These are phyloP conservation scores for Mycena epipterygia DNA, from an alignment of 768 basidiomycete genomes.

Conservation along the genomic window DNA sequence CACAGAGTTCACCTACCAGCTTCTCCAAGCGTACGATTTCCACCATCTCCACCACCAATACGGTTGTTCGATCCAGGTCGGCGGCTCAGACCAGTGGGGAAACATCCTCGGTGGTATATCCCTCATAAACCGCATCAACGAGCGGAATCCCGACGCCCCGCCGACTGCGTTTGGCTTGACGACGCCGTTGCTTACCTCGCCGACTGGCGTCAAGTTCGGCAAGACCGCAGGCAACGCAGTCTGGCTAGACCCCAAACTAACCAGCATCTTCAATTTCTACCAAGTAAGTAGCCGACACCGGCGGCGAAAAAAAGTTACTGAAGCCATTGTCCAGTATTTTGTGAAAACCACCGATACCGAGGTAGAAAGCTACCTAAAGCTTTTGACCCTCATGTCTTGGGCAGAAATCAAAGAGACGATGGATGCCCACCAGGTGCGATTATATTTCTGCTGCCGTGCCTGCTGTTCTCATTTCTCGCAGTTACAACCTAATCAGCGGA, in stretches of 20 bases:
- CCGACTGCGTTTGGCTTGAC: conserved; percentile 83
- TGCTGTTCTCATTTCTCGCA: conserved; percentile 31
- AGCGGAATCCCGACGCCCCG: conserved; percentile 18
- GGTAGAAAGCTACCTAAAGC: conserved; percentile 81
- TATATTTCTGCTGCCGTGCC: not conserved
- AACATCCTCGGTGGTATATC: conserved; percentile 96
- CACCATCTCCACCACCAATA: conserved; percentile 74
- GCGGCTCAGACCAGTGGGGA: conserved; percentile 99
- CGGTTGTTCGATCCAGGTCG: conserved; percentile 88
- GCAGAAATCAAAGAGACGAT: conserved; percentile 70
- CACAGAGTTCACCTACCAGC: conserved; percentile 97
- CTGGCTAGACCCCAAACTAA: conserved; percentile 85
- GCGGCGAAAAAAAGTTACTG: not conserved
- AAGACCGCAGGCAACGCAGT: conserved; percentile 97
- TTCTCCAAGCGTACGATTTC: conserved; percentile 98
- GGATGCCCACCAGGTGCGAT: conserved; percentile 67
- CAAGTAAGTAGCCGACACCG: conserved; percentile 67
- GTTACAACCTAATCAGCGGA: conserved; percentile 58
- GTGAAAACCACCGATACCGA: conserved; percentile 84
- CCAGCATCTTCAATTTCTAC: conserved; percentile 94
- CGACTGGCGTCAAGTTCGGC: conserved; percentile 94
- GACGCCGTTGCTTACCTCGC: conserved; percentile 92
- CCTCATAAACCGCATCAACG: conserved; percentile 76
- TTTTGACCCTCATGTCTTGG: conserved; percentile 84
- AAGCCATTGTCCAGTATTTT: conserved; percentile 78